Evolutionary conservation across 2,329 filamentous ascomycete genomes (phyloP), one percentile per base, ranked within the genome.

Genomic region (Leptographium flavum): DNA sequence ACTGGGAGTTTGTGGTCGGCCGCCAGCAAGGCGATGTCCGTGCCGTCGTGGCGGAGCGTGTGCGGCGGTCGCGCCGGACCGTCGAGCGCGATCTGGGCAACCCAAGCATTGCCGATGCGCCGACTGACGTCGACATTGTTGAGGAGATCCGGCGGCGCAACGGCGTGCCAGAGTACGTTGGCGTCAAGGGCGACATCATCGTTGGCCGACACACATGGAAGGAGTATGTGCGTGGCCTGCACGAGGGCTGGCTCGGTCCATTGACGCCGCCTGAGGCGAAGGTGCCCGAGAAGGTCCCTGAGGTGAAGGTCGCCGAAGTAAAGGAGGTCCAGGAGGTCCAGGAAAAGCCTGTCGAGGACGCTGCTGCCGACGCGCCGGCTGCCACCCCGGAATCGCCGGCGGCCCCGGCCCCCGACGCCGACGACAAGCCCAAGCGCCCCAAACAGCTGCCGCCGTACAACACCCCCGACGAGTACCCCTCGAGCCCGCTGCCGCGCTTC

Each of bases 1-100:
- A 98, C 61, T 96, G 93, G 79, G 90, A 95, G 56, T 93, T 95
- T 47, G 76, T 96, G 6, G 90, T 96, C 64, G 92, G 90, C 5
- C 72, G 88, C 44, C 81, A 82, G 58, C 84, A 95, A 66, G 92
- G 92, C n/a, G 90, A 98, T 58, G 77, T 98, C 38, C 72, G 92
- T 50, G 87, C 85, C 43, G 84, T 82, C 14, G 73, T 93, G 39
- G 90, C 92, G 23, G 87, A 94, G 66, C 81, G 79, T 59, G 86
- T 95, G 60, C 75, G 92, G 47, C 78, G 87, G 57, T 68, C 71
- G 54, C 74, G 81, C 54, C 70, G 74, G 49, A 73, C 74, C 13
- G 73, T 79, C 48, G 70, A 73, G 55, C 65, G 62, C 39, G 65
- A 50, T 56, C 14, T 56, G 55, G 53, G 56, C 57, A 50, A 63